Conservation (phyloP, 768 basidiomycete genomes). For the Asterophora parasitica region DNA sequence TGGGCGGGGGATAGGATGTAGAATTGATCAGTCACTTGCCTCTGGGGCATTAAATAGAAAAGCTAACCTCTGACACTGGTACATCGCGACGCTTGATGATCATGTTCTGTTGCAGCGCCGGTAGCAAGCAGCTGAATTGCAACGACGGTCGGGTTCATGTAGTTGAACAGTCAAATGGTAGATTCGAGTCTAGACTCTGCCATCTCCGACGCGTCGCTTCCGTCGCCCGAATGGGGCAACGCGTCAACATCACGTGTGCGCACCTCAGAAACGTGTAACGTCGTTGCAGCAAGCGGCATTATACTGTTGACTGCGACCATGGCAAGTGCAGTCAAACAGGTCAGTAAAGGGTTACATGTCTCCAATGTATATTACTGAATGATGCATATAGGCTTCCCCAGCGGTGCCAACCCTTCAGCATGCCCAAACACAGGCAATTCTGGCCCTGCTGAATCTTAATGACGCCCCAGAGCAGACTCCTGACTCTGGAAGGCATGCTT, state of each 20-base stretch:
- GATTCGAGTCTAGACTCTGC: too few relatives aligned
- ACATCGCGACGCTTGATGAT: too few relatives aligned
- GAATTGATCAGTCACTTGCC: too few relatives aligned
- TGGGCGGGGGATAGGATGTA: not conserved
- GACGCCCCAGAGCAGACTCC: slow-evolving; percentile 45
- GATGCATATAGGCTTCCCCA: slow-evolving; percentile 19
- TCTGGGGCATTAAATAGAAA: too few relatives aligned
- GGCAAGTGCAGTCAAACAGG: slow-evolving; percentile 33
- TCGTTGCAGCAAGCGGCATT: not conserved
- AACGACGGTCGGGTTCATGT: too few relatives aligned
- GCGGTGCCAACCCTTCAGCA: slow-evolving; percentile 71
- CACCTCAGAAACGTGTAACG: slow-evolving; percentile 7
- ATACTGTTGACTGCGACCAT: slow-evolving; percentile 23
- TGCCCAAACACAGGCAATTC: slow-evolving; percentile 80
- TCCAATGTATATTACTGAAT: slow-evolving; percentile 9
- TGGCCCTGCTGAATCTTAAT: slow-evolving; percentile 85
- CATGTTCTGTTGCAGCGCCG: too few relatives aligned
- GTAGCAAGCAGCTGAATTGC: too few relatives aligned
- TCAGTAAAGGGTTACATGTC: slow-evolving; percentile 11
- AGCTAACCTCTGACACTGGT: too few relatives aligned
- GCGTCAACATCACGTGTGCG: slow-evolving; percentile 12
- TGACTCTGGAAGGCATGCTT: slow-evolving; percentile 30
- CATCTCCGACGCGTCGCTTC: too few relatives aligned
- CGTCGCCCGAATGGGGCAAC: not conserved
- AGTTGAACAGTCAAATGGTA: too few relatives aligned